phyloP scores from a whole-genome alignment of 768 basidiomycete species.

The Cubamyces lactineus region DNA sequence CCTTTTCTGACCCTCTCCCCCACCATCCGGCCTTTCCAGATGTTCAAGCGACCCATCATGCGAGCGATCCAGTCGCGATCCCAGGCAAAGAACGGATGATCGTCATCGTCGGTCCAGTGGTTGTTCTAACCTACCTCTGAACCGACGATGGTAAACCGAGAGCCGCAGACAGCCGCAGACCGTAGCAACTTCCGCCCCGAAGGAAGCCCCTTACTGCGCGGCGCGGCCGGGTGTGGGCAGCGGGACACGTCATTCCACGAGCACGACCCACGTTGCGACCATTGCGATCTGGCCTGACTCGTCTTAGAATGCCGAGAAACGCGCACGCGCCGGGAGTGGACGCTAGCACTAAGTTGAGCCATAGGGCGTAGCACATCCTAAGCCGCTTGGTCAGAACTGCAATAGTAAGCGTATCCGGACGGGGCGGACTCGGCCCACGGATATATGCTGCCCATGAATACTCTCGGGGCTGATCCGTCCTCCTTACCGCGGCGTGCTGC shows the following conservation, averaged over 20 bases:
- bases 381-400: constrained; percentile 10
- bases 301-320: constrained; percentile 10
- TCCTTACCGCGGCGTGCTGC: background rate
- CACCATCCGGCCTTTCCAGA: constrained; percentile 2
- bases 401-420: constrained; percentile 16
- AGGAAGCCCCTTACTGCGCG: constrained; percentile 1
- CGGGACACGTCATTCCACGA: constrained; percentile 10
- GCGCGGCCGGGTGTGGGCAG: background rate
- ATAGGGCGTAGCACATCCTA: background rate
- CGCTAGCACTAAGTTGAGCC: background rate
- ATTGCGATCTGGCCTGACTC: constrained; percentile 12
- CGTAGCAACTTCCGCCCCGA: constrained; percentile 1
- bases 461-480: constrained; percentile 4
- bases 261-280: background rate
- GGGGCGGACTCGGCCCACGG: constrained; percentile 12
- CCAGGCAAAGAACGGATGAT: background rate
- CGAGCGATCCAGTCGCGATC: background rate
- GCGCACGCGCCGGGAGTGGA: constrained; percentile 4
- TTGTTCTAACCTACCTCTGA: background rate
- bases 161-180: background rate
- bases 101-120: background rate
- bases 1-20: too few species aligned
- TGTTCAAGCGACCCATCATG: background rate
- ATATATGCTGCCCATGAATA: background rate
- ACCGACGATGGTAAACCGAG: background rate